A percentile compares a stretch with the other conserved stretches of the same genome.
Evolutionary conservation across 2,329 filamentous ascomycete species (phyloP).

Genomic region (Pseudopyricularia cyperi): DNA sequence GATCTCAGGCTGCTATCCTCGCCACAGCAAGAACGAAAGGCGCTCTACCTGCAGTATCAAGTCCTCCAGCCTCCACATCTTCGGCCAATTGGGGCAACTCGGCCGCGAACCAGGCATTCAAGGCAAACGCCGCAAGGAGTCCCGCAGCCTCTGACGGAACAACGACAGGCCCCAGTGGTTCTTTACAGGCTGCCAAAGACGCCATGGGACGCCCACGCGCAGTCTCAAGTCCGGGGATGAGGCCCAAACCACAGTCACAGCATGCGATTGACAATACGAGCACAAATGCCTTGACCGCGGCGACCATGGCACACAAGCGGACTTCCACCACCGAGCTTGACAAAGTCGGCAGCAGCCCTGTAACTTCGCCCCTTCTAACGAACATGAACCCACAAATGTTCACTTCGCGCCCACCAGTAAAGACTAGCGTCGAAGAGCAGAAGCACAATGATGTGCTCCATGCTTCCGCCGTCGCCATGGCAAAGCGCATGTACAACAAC

Average conservation of each 20-base stretch:
- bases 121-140: slow-evolving; percentile 10
- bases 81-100: slow-evolving; percentile 43
- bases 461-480: slow-evolving; percentile 81
- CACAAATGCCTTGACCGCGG: slow-evolving; percentile 59
- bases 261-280: slow-evolving; percentile 26
- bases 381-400: slow-evolving; percentile 65
- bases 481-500: slow-evolving; percentile 67
- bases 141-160: slow-evolving; percentile 13
- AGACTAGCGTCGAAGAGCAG: slow-evolving; percentile 60
- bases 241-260: slow-evolving; percentile 5
- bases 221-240: slow-evolving; percentile 44
- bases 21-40: slow-evolving; percentile 25
- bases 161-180: slow-evolving; percentile 38
- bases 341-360: slow-evolving; percentile 49
- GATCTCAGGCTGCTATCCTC: slow-evolving; percentile 62
- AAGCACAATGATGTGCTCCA: slow-evolving; percentile 59
- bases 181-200: slow-evolving; percentile 62
- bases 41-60: slow-evolving; percentile 27
- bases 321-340: slow-evolving; percentile 24
- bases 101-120: slow-evolving; percentile 45
- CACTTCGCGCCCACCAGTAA: slow-evolving; percentile 60
- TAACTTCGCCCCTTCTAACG: slow-evolving; percentile 37
- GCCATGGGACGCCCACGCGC: slow-evolving; percentile 58
- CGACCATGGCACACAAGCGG: slow-evolving; percentile 49
- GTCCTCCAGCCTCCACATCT: slow-evolving; percentile 19